A percentile compares a stretch with the other conserved stretches of the same genome.
phyloP scores from a whole-genome alignment of 208 protist genomes.

The Trypanosoma cruzi region DNA sequence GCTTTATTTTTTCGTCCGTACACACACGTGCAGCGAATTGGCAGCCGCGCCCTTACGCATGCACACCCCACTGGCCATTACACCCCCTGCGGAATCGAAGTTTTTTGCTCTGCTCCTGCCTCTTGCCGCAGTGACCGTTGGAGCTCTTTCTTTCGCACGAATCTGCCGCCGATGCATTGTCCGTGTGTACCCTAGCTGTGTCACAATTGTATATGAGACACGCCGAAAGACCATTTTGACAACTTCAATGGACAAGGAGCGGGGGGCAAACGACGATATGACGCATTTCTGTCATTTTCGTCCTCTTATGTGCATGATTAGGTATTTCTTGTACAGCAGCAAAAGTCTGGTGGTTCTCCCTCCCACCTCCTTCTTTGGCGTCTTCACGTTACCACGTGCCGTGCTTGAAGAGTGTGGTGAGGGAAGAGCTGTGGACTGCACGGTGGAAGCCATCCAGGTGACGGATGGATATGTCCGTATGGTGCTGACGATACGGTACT shows the following conservation, averaged over 20 bases:
- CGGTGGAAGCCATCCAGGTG: slow-evolving; percentile 55
- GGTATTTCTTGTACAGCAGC: slow-evolving; percentile 49
- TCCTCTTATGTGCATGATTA: slow-evolving; percentile 51
- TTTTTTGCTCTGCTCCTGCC: slow-evolving; percentile 34
- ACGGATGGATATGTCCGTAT: slow-evolving; percentile 70
- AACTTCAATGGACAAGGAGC: slow-evolving; percentile 64
- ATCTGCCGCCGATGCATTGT: slow-evolving; percentile 53
- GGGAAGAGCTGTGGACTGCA: slow-evolving; percentile 58
- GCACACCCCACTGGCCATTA: neutral
- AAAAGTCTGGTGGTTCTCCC: slow-evolving; percentile 53
- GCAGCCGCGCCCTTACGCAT: neutral
- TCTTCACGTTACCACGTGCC: slow-evolving; percentile 68
- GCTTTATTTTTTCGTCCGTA: neutral
- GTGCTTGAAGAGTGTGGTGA: slow-evolving; percentile 49
- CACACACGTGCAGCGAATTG: neutral
- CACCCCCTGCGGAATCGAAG: neutral
- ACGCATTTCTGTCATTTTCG: slow-evolving; percentile 55
- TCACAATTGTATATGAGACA: slow-evolving; percentile 88
- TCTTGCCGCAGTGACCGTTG: slow-evolving; percentile 38
- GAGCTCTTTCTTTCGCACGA: slow-evolving; percentile 52
- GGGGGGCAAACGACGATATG: slow-evolving; percentile 26
- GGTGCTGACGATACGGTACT: slow-evolving; percentile 66
- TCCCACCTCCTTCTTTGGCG: slow-evolving; percentile 71
- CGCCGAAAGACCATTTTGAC: slow-evolving; percentile 62
- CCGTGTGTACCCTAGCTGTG: slow-evolving; percentile 55